Percentiles rank a stretch among this genome's conserved stretches.
phyloP scores from a whole-genome alignment of 352 stramenopile genomes.

The Phytophthora multivora region DNA sequence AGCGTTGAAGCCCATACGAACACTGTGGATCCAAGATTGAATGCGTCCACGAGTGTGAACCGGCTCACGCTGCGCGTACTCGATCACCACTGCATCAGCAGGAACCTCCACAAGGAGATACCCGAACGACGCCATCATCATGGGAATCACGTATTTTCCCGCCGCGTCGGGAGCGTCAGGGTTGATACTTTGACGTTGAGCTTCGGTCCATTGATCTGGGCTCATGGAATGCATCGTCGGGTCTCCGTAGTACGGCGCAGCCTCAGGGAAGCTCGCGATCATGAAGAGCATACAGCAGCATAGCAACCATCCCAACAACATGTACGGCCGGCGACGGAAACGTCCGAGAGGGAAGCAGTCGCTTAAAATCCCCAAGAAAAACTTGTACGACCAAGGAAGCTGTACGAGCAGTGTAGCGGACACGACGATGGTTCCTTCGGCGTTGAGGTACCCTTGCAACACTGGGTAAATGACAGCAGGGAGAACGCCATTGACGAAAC shows the following conservation, averaged over 20 bases:
- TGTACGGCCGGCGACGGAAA: slow-evolving; percentile 57
- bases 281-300: slow-evolving; percentile 51
- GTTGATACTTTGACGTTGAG: slow-evolving; percentile 42
- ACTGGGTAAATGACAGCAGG: slow-evolving; percentile 53
- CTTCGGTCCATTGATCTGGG: slow-evolving; percentile 28
- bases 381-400: slow-evolving; percentile 56
- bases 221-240: slow-evolving; percentile 30
- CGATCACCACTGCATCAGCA: slow-evolving; percentile 61
- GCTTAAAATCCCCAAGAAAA: slow-evolving; percentile 56
- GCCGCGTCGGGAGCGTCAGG: slow-evolving; percentile 35
- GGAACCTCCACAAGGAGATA: slow-evolving; percentile 60
- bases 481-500: slow-evolving; percentile 46
- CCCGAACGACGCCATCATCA: slow-evolving; percentile 69
- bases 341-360: slow-evolving; percentile 58
- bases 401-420: slow-evolving; percentile 50
- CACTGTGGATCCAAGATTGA: slow-evolving; percentile 55
- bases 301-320: slow-evolving; percentile 53
- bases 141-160: slow-evolving; percentile 54
- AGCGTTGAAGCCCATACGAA: slow-evolving; percentile 49
- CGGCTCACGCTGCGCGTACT: slow-evolving; percentile 58
- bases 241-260: slow-evolving; percentile 53
- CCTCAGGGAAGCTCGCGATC: slow-evolving; percentile 44
- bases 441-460: slow-evolving; percentile 50
- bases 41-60: slow-evolving; percentile 48
- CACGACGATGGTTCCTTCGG: slow-evolving; percentile 51